A percentile compares a stretch with the other conserved stretches of the same genome.
These are phyloP conservation scores for Hansenula lynferdii DNA, from an alignment of 1,139 yeast species.

Conservation along the genomic window DNA sequence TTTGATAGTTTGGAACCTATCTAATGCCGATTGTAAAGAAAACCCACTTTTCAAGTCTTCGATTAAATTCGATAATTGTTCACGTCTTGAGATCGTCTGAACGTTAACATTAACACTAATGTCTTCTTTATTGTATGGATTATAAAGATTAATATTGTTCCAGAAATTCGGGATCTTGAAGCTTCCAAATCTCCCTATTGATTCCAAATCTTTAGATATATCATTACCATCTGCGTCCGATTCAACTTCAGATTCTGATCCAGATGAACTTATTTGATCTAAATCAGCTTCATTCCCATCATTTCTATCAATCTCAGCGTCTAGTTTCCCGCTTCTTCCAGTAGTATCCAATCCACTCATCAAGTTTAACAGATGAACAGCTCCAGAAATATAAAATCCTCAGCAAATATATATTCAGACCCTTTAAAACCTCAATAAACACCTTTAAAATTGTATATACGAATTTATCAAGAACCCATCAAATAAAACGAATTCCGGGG, in stretches of 20 bases:
- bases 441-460: no score
- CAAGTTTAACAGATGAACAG: no score
- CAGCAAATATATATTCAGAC: no score
- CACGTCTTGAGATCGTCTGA: constrained; percentile 24
- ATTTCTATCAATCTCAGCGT: neutral
- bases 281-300: constrained; percentile 1
- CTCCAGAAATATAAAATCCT: no score
- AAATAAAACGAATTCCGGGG: no score
- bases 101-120: constrained; percentile 2
- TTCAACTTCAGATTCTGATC: no score
- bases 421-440: no score
- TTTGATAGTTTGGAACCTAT: constrained; percentile 51
- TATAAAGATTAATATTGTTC: constrained; percentile 1
- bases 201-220: constrained; percentile 39
- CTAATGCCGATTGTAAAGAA: constrained; percentile 48
- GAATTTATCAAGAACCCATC: no score
- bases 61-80: constrained; percentile 44
- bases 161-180: constrained; percentile 16
- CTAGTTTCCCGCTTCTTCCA: no score
- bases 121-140: neutral
- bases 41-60: constrained; percentile 48
- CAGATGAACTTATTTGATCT: neutral
- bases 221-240: constrained; percentile 1
- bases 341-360: neutral
- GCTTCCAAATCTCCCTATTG: constrained; percentile 33